A percentile compares a stretch with the other conserved stretches of the same genome.
phyloP scores from a whole-genome alignment of 2,329 filamentous ascomycete species.

The Parastagonospora nodorum region DNA sequence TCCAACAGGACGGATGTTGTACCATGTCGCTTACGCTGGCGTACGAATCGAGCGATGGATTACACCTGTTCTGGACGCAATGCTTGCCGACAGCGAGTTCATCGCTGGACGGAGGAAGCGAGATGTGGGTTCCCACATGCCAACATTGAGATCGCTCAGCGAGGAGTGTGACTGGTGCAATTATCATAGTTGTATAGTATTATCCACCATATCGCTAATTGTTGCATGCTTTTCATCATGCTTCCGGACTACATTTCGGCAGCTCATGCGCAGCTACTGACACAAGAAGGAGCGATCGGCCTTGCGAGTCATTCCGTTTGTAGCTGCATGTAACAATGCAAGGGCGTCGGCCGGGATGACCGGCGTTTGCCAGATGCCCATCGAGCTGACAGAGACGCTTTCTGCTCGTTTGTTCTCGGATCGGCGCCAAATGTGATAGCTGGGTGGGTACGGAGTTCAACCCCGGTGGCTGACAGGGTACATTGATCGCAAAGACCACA shows the following conservation, averaged over 20 bases:
- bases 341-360: neutral
- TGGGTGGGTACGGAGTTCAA: neutral
- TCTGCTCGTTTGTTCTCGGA: too few relatives aligned
- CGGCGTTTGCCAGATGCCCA: neutral
- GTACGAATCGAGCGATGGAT: slow-evolving; percentile 11
- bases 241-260: too few relatives aligned
- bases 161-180: neutral
- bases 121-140: slow-evolving; percentile 9
- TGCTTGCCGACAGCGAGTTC: slow-evolving; percentile 11
- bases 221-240: too few relatives aligned
- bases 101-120: slow-evolving; percentile 15
- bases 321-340: neutral
- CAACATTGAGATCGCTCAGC: slow-evolving; percentile 5
- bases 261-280: neutral
- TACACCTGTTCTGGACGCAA: slow-evolving; percentile 12
- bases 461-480: neutral
- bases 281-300: neutral
- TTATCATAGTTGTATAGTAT: neutral
- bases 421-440: neutral
- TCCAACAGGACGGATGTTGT: slow-evolving; percentile 6
- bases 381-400: neutral
- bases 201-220: neutral
- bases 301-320: neutral
- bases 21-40: slow-evolving; percentile 22
- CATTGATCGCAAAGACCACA: neutral